Percentiles rank a stretch among this genome's conserved stretches.
Evolutionary conservation across 345 rosid species (phyloP).

Genomic region (Populus nigra): DNA sequence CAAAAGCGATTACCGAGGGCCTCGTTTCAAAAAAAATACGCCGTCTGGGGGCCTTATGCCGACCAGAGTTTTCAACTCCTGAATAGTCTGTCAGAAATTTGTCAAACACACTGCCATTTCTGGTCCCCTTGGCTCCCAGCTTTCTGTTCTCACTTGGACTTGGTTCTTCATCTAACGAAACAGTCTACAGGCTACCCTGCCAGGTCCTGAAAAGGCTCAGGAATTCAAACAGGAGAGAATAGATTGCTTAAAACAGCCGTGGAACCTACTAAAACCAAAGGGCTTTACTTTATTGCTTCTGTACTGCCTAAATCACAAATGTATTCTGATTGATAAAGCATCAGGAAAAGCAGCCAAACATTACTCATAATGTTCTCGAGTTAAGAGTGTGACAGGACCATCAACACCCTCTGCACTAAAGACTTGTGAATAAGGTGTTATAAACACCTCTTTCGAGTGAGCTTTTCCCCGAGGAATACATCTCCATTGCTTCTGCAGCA

Average conservation of each 20-base stretch:
- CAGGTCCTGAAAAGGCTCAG: slow-evolving; percentile 38
- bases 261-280: slow-evolving; percentile 76
- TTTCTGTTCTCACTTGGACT: slow-evolving; percentile 49
- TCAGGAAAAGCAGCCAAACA: slow-evolving; percentile 63
- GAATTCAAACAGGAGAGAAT: slow-evolving; percentile 65
- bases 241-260: slow-evolving; percentile 80
- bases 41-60: too few relatives aligned
- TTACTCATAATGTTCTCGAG: slow-evolving; percentile 73
- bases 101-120: slow-evolving; percentile 40
- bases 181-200: slow-evolving; percentile 36
- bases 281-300: slow-evolving; percentile 72
- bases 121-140: slow-evolving; percentile 61
- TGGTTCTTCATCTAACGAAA: slow-evolving; percentile 42
- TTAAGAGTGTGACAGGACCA: slow-evolving; percentile 80
- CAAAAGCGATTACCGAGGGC: too few relatives aligned
- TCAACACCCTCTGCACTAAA: slow-evolving; percentile 95
- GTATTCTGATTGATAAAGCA: slow-evolving; percentile 57
- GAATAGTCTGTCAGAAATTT: slow-evolving; percentile 37
- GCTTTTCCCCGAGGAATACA: slow-evolving; percentile 68
- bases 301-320: slow-evolving; percentile 79
- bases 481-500: slow-evolving; percentile 98
- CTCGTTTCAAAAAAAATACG: too few relatives aligned
- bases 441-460: slow-evolving; percentile 85
- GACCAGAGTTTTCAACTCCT: slow-evolving; percentile 26
- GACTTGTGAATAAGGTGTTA: slow-evolving; percentile 86